Conservation (phyloP, 1,139 yeast species). For the Wickerhamiella infanticola region DNA sequence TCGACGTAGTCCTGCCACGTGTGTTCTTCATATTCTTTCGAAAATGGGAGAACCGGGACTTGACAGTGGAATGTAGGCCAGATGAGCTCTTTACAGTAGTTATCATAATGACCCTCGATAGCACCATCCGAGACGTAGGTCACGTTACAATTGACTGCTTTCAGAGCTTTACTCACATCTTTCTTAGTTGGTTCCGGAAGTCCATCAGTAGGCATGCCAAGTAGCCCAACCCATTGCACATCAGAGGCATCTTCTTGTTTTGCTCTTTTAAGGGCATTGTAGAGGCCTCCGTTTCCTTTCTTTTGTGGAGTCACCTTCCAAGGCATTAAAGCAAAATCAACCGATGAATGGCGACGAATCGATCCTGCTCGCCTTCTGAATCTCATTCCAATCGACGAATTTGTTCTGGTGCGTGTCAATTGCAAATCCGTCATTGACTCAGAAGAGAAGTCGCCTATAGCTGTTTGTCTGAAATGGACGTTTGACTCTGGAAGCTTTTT, state of each 20-base stretch:
- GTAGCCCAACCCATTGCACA: slow-evolving; percentile 71
- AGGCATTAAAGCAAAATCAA: neutral
- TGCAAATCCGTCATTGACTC: neutral
- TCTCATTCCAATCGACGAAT: slow-evolving; percentile 1
- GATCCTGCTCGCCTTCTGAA: neutral
- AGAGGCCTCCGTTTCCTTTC: slow-evolving; percentile 81
- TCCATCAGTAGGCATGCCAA: slow-evolving; percentile 81
- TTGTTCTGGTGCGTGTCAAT: neutral
- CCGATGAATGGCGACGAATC: neutral
- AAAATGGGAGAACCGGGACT: slow-evolving; percentile 87
- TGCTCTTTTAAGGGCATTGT: slow-evolving; percentile 68
- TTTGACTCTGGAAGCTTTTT: neutral
- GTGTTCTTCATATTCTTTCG: slow-evolving; percentile 89
- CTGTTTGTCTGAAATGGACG: too few species aligned
- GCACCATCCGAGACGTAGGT: slow-evolving; percentile 64
- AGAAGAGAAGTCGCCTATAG: too few species aligned
- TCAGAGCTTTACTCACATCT: slow-evolving; percentile 28
- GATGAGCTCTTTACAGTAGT: slow-evolving; percentile 80
- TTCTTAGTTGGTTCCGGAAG: slow-evolving; percentile 41
- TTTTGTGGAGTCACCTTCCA: slow-evolving; percentile 56
- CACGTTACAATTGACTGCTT: slow-evolving; percentile 33
- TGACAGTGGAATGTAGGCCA: slow-evolving; percentile 98
- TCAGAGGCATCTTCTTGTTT: slow-evolving; percentile 31
- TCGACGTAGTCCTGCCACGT: slow-evolving; percentile 76
- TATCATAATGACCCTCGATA: slow-evolving; percentile 77